Evolutionary conservation across 2,329 filamentous ascomycete species (phyloP).

Genomic region (Anthostomella pinea): DNA sequence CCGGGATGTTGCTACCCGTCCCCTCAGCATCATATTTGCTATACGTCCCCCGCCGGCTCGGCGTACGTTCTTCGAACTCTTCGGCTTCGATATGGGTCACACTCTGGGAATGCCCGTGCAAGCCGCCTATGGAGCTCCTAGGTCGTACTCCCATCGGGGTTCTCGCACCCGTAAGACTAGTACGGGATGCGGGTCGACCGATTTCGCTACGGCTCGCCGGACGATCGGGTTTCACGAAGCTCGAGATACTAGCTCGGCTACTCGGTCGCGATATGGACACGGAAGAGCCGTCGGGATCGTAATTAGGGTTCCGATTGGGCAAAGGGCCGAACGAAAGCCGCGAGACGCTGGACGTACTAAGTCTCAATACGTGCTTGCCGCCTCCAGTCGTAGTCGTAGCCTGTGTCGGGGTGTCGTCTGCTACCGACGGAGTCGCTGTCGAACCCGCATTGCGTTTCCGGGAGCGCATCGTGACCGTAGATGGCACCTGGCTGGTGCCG

Average conservation of each 20-base stretch:
- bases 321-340: slow-evolving; percentile 62
- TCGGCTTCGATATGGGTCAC: slow-evolving; percentile 55
- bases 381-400: slow-evolving; percentile 39
- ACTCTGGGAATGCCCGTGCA: slow-evolving; percentile 57
- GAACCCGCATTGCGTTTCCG: slow-evolving; percentile 65
- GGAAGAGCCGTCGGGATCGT: slow-evolving; percentile 40
- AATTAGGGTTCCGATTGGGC: slow-evolving; percentile 48
- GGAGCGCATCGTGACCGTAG: slow-evolving; percentile 63
- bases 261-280: slow-evolving; percentile 62
- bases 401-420: slow-evolving; percentile 51
- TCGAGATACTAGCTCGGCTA: slow-evolving; percentile 64
- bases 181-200: slow-evolving; percentile 63
- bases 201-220: slow-evolving; percentile 54
- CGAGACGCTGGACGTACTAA: slow-evolving; percentile 61
- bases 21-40: slow-evolving; percentile 46
- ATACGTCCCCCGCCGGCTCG: slow-evolving; percentile 54
- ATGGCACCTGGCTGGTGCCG: slow-evolving; percentile 44
- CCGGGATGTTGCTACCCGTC: slow-evolving; percentile 38
- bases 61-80: slow-evolving; percentile 51
- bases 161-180: slow-evolving; percentile 57
- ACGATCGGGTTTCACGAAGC: slow-evolving; percentile 41
- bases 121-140: slow-evolving; percentile 66
- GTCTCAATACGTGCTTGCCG: slow-evolving; percentile 52
- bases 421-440: slow-evolving; percentile 46
- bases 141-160: slow-evolving; percentile 66